These are phyloP conservation scores for Saksenaea vasiformis DNA, from an alignment of 371 early-diverging fungal species.

Conservation along the genomic window DNA sequence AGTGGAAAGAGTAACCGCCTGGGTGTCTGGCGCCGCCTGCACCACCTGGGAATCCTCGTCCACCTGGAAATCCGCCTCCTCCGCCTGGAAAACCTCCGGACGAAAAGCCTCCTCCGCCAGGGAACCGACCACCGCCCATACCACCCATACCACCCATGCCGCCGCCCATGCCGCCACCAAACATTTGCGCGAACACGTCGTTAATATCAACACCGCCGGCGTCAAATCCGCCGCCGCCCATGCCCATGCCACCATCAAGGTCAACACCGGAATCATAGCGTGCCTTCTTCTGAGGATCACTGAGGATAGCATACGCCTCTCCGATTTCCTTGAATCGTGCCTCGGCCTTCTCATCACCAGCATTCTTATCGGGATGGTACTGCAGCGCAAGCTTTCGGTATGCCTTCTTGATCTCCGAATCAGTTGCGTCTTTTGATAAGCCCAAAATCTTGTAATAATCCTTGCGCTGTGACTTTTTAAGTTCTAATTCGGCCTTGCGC, in stretches of 20 bases:
- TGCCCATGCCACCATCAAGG: slow-evolving; percentile 67
- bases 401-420: slow-evolving; percentile 91
- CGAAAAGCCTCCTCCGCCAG: slow-evolving; percentile 30
- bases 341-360: slow-evolving; percentile 66
- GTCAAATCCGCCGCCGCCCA: slow-evolving; percentile 50
- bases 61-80: slow-evolving; percentile 26
- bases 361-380: slow-evolving; percentile 88
- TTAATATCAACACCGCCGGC: slow-evolving; percentile 60
- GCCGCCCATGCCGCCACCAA: slow-evolving; percentile 44
- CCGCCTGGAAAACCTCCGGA: slow-evolving; percentile 32
- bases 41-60: slow-evolving; percentile 40
- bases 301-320: slow-evolving; percentile 78
- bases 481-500: slow-evolving; percentile 72
- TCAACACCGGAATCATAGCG: slow-evolving; percentile 81
- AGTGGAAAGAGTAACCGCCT: slow-evolving; percentile 52
- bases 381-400: slow-evolving; percentile 84
- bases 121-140: slow-evolving; percentile 34
- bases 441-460: slow-evolving; percentile 96
- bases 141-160: slow-evolving; percentile 47
- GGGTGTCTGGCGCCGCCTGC: slow-evolving; percentile 37
- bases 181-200: slow-evolving; percentile 71
- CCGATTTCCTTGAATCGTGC: slow-evolving; percentile 83
- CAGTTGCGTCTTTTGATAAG: slow-evolving; percentile 75
- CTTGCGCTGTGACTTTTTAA: slow-evolving; percentile 76
- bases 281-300: slow-evolving; percentile 80